A percentile compares a stretch with the other conserved stretches of the same genome.
Evolutionary conservation across 129 eudicot genomes (phyloP).

Genomic region (Solidago caesia): DNA sequence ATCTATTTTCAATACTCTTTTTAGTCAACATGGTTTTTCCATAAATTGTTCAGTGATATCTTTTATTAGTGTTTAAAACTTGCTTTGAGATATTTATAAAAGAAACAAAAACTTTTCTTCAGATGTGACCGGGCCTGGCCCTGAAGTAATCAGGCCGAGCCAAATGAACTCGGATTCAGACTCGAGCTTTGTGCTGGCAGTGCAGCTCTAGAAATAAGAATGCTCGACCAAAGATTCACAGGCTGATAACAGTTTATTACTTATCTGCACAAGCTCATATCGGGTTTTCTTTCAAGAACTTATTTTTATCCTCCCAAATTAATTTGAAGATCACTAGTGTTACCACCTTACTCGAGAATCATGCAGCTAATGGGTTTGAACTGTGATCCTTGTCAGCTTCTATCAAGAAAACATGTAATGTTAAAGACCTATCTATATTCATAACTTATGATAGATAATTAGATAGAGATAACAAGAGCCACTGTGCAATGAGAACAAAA

Average conservation of each 20-base stretch:
- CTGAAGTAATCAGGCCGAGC: too few species aligned
- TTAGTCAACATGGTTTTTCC: too few species aligned
- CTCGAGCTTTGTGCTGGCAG: background rate
- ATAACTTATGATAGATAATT: background rate
- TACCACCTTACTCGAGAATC: background rate
- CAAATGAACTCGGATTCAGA: too few species aligned
- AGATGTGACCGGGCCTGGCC: too few species aligned
- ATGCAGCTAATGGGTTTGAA: background rate
- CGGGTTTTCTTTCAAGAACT: background rate
- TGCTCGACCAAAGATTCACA: too few species aligned
- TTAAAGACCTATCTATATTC: background rate
- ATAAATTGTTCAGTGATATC: too few species aligned
- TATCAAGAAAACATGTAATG: background rate
- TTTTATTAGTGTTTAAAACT: too few species aligned
- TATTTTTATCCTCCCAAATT: too few species aligned
- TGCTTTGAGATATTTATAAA: too few species aligned
- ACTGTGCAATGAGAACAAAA: background rate
- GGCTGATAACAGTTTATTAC: background rate
- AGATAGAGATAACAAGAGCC: background rate
- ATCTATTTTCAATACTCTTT: too few species aligned
- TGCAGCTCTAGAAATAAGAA: background rate
- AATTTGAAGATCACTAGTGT: background rate
- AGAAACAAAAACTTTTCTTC: too few species aligned
- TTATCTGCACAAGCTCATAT: background rate
- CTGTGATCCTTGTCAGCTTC: background rate